Base-by-base conservation (phyloP, 441 rosid species). In the Arabidopsis hybrid region DNA sequence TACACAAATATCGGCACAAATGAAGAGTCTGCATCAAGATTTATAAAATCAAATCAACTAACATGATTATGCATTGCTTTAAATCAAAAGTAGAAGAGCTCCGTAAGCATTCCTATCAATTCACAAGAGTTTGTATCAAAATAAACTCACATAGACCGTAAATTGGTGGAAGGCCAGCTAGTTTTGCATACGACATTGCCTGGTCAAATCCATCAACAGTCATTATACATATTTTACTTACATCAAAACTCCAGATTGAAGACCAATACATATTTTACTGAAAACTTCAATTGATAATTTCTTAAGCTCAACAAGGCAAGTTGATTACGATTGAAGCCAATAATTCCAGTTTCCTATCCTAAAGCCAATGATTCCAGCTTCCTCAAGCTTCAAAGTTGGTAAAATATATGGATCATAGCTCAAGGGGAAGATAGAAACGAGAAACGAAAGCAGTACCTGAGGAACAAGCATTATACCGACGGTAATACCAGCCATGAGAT, bases 181-280 rank as follows among this genome's bases (percentile, higher is more conserved):
- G 85, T 71, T 88, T 94, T 69, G 99, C 97, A 82, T 94, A 94
- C 47, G 99, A 94, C 97, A 94, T 92, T 69, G 91, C 93, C 99
- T 94, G 94, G 53, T 78, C 83, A 89, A 62, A 78, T 60, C 71
- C 67, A 81, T 61, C 58, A 73, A 29, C 53, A 17, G 9, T 21
- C 6, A 39, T 39, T 11, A 11, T 7, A 10, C 36, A 60, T 7
- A 60, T 21, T 18, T 26, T 35, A 69, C 75, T 74, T 49, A 58
- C 72, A 74, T 38, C 32, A 7, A 17, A 60, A 38, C 31, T 36
- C 14, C 63, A 58, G 45, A 58, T 9, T 16, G 21, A 35, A 59
- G 45, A 59, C 34, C 8, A 63, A 45, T 10, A 17, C 29, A 35
- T 17, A 36, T 13, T 3, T 36, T 38, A 38, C 29, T 50, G 1